Base-by-base conservation (phyloP, 768 basidiomycete species). In the Rhizopogon vesiculosus region DNA sequence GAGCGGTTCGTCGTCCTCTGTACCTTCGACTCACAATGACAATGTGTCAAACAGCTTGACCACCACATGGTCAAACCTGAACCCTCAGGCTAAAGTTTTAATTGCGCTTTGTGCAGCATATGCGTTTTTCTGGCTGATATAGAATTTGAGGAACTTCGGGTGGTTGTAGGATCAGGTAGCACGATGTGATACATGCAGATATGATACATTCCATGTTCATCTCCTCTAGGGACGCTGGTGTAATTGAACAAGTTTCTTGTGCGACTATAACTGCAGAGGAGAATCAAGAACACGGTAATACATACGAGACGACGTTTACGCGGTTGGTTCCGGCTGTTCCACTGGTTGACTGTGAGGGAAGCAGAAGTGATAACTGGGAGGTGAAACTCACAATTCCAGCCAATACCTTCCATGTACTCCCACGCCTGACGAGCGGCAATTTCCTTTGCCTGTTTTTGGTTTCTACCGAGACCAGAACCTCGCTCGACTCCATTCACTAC, bases 41-140 rank as follows among this genome's bases (percentile, higher is more conserved):
- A 64, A 72, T 48, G 59, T 72, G 28, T 56, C 71, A 19, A 69
- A 70, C 42, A 71, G 69, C 5, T 70, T 72, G 1, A 61, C 67
- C 3, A 75, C 68, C 7, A 68, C 61, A 9, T 71, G 83, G 54
- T 68, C 71, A 13, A 79, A 80, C 52, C 68, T 91, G 55, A 82
- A 86, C 61, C 83, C 89, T 5, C 87, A 91, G 63, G 66, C 84
- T 52, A 86, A 85, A 66, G 70, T 89, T 29, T 68, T 92, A 29
- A 60, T 89, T 4, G 83, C 74, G 19, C 72, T 93, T 16, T 56
- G 86, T 9, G 85, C 74, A 7, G 79, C 77, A n/a, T 93, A 91
- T 66, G 59, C 79, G 5, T 64, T 88, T 42, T 76, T 82, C 61
- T 80, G 76, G 79, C 71, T 72, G 51, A 62, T 72, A 60, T 70